phyloP scores from a whole-genome alignment of 495 filamentous ascomycete species.

The Pyrenula aspistea region DNA sequence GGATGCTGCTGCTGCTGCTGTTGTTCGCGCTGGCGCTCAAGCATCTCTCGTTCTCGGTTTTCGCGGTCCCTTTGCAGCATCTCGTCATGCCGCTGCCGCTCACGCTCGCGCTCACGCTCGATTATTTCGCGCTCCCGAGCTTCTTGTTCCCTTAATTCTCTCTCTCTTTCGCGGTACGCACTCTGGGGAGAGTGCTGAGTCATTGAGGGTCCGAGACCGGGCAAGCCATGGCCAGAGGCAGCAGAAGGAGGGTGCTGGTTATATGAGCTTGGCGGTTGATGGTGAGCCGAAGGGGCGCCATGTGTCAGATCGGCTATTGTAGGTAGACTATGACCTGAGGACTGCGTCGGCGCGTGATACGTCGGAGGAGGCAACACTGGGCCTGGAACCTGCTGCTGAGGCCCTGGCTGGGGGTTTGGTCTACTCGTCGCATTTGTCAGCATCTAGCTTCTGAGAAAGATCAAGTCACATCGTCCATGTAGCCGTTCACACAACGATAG shows the following conservation, averaged over 20 bases:
- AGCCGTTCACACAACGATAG: neutral
- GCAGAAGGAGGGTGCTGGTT: slow-evolving; percentile 33
- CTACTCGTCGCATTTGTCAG: neutral
- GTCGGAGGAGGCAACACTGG: slow-evolving; percentile 36
- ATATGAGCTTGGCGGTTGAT: slow-evolving; percentile 33
- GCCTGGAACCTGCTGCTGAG: slow-evolving; percentile 33
- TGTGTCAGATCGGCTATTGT: slow-evolving; percentile 39
- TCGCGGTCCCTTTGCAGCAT: slow-evolving; percentile 50
- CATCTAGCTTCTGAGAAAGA: neutral
- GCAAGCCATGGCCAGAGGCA: slow-evolving; percentile 34
- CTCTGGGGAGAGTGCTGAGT: slow-evolving; percentile 38
- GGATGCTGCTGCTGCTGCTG: slow-evolving; percentile 49
- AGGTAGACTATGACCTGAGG: slow-evolving; percentile 37
- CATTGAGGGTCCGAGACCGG: slow-evolving; percentile 39
- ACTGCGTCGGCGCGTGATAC: slow-evolving; percentile 30
- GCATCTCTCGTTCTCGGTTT: slow-evolving; percentile 32
- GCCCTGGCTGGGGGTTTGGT: slow-evolving; percentile 27
- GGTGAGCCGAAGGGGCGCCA: slow-evolving; percentile 28
- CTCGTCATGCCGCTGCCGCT: slow-evolving; percentile 34
- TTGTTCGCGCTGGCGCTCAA: slow-evolving; percentile 39
- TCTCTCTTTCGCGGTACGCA: slow-evolving; percentile 36
- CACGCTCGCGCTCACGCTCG: slow-evolving; percentile 19
- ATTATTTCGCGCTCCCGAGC: slow-evolving; percentile 33
- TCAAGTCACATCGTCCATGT: neutral
- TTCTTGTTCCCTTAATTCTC: slow-evolving; percentile 27